phyloP scores from a whole-genome alignment of 768 basidiomycete species.

The Peribolospora kevripleyi region DNA sequence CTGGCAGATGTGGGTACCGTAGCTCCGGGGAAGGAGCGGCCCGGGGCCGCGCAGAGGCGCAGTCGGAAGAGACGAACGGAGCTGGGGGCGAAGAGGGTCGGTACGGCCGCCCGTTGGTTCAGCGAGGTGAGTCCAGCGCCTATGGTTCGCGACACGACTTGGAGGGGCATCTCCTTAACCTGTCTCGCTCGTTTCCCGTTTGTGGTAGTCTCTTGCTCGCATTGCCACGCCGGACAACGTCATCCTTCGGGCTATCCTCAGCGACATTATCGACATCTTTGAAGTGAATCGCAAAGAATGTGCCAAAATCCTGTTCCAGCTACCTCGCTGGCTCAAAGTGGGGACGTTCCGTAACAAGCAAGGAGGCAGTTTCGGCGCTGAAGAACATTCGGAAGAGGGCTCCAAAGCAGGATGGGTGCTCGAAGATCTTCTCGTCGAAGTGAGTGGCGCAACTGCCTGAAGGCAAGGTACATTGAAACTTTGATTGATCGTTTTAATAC shows the following conservation, averaged over 20 bases:
- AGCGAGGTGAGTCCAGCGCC: slow-evolving; percentile 20
- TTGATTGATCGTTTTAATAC: not conserved
- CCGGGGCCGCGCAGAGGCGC: slow-evolving; percentile 5
- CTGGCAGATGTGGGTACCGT: too few species aligned
- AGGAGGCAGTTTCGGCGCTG: slow-evolving; percentile 31
- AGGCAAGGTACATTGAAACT: not conserved
- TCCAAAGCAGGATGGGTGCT: slow-evolving; percentile 55
- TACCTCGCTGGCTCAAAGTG: slow-evolving; percentile 53
- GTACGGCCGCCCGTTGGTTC: slow-evolving; percentile 4
- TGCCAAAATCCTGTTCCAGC: slow-evolving; percentile 55
- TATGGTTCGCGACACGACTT: slow-evolving; percentile 29
- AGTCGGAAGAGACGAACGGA: slow-evolving; percentile 14
- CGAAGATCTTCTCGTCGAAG: slow-evolving; percentile 72
- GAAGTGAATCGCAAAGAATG: slow-evolving; percentile 92
- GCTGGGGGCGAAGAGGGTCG: slow-evolving; percentile 21
- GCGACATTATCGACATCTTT: slow-evolving; percentile 64
- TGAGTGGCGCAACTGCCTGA: slow-evolving; percentile 16
- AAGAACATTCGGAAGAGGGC: slow-evolving; percentile 27
- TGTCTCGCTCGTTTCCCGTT: slow-evolving; percentile 37
- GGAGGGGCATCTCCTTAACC: slow-evolving; percentile 60
- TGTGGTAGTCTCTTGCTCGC: not conserved
- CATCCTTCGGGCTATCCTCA: slow-evolving; percentile 42
- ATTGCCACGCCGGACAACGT: slow-evolving; percentile 5
- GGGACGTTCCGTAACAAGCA: slow-evolving; percentile 60
- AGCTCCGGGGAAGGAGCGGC: not conserved